Evolutionary conservation across 2,329 filamentous ascomycete genomes (phyloP), one percentile per base, ranked within the genome.

Genomic region (Cladophialophora bantiana): DNA sequence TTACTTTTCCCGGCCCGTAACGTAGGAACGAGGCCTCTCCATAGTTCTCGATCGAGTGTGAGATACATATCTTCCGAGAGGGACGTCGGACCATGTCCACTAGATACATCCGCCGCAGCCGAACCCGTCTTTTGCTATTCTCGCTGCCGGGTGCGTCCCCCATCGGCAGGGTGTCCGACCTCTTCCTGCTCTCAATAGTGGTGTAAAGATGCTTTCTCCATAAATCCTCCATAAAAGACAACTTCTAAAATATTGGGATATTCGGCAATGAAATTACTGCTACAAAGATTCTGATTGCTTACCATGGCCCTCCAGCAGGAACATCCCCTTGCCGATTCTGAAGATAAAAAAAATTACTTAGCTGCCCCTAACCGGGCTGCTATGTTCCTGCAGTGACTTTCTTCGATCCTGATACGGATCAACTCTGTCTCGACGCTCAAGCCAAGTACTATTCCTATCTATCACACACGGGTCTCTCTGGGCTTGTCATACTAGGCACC

Each of bases 301-400:
- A 48, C 42, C 42, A 48, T 48, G 42, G 42, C 42, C 18, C 42
- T 48, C 4, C 42, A 48, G 4, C n/a, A 48, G 12, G 18, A 2
- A 12, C 42, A 48, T 7, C 3, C 6, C 20, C 18, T 7, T 7
- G 20, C 5, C 20, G 42, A 26, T 10, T n/a, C 20, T n/a, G 9
- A n/a, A 26, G 42, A 48, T 20, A 10, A n/a, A 26, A 48, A 20
- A 7, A 2, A 7, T 18, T 48, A 10, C 26, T 15, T 20, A 2
- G 32, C 12, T 4, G 58, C 58, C 38, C 58, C 58, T 6, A 34
- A 15, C 84, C 1, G 83, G 82, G 82, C 40, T 80, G 84, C 59
- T 86, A 83, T 82, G 82, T 79, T 60, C 84, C 84, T 4, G 82
- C 84, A 10, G 80, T 86, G 31, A 86, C 84, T 36, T 84, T 84